Percentiles rank a stretch among this genome's conserved stretches.
These are phyloP conservation scores for Hypomontagnella submonticulosa DNA, from an alignment of 495 filamentous ascomycete genomes.

Conservation along the genomic window DNA sequence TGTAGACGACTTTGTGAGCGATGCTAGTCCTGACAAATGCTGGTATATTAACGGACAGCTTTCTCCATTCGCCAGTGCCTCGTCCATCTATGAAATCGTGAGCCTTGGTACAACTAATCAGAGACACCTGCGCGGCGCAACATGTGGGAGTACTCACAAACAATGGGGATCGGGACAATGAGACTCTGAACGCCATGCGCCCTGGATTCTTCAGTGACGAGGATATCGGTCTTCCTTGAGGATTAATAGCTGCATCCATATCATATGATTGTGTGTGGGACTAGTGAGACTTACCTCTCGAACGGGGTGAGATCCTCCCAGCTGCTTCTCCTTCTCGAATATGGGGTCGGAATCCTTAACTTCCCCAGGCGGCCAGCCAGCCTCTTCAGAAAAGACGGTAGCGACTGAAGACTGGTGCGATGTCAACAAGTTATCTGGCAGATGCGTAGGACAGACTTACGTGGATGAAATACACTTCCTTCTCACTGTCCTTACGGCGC, in stretches of 20 bases:
- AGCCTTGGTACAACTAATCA: slow-evolving; percentile 28
- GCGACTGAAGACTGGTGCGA: slow-evolving; percentile 1
- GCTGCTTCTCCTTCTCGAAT: slow-evolving; percentile 10
- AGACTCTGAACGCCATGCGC: slow-evolving; percentile 3
- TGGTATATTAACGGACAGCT: slow-evolving; percentile 52
- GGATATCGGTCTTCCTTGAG: slow-evolving; percentile 7
- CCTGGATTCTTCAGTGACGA: slow-evolving; percentile 3
- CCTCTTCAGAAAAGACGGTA: slow-evolving; percentile 8
- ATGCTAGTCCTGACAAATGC: slow-evolving; percentile 50
- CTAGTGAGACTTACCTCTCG: neutral
- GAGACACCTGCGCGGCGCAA: slow-evolving; percentile 7
- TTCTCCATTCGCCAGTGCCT: slow-evolving; percentile 52
- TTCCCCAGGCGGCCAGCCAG: slow-evolving; percentile 9
- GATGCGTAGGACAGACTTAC: neutral
- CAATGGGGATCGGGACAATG: slow-evolving; percentile 45
- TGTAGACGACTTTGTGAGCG: slow-evolving; percentile 49
- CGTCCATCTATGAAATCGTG: slow-evolving; percentile 47
- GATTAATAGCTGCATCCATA: neutral
- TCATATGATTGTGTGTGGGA: neutral
- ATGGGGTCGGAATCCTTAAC: slow-evolving; percentile 7
- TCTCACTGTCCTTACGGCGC: slow-evolving; percentile 1
- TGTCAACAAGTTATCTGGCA: neutral
- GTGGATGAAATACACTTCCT: slow-evolving; percentile 9
- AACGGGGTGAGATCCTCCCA: slow-evolving; percentile 5
- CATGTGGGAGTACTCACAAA: slow-evolving; percentile 46